Base-by-base conservation (phyloP, 2,329 filamentous ascomycete genomes). In the Aspergillus felis region DNA sequence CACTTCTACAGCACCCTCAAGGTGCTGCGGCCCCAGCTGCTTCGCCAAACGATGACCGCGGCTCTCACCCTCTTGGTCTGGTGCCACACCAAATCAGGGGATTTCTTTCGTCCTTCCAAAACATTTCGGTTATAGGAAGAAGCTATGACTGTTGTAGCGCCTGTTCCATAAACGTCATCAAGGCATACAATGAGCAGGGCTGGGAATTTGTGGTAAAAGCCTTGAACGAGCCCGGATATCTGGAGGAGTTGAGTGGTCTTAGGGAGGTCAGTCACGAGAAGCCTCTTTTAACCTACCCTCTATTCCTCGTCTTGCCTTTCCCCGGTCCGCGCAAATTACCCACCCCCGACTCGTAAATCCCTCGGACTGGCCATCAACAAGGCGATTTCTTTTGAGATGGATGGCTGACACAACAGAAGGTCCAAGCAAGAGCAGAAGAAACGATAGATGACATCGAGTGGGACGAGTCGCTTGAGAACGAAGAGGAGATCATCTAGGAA, bases 1-100 rank as follows among this genome's bases (percentile, higher is more conserved):
- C 90, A 57, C 78, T 97, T 38, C 79, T 97, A 9, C 94, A 99
- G 70, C 93, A 96, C 70, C 92, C 92, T 0, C 78, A 81, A 24
- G 75, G 74, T 42, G 69, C 71, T 51, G 65, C 72, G 14, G 78
- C 78, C 29, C 74, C 76, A 47, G 75, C 76, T 7, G 56, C 61
- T 4, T 66, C 65, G 25, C 58, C 63, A 35, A 62, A 65, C 27
- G 65, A 75, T n/a, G 70, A 76, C 41, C 65, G 64, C 53, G 73
- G 67, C 20, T 67, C 74, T 17, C 78, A 81, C 60, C 79, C 79
- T 32, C 71, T 81, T 17, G 79, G 79, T 29, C 78, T 80, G 10
- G 78, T 87, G 1, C 85, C 85, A 17, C 85, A 88, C 71, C 83
- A 85, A 54, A 83, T 88, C 50, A 80, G 85, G 53, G 85, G 85